Evolutionary conservation across 2,329 filamentous ascomycete genomes (phyloP).

Genomic region (Elsinoe fawcettii): DNA sequence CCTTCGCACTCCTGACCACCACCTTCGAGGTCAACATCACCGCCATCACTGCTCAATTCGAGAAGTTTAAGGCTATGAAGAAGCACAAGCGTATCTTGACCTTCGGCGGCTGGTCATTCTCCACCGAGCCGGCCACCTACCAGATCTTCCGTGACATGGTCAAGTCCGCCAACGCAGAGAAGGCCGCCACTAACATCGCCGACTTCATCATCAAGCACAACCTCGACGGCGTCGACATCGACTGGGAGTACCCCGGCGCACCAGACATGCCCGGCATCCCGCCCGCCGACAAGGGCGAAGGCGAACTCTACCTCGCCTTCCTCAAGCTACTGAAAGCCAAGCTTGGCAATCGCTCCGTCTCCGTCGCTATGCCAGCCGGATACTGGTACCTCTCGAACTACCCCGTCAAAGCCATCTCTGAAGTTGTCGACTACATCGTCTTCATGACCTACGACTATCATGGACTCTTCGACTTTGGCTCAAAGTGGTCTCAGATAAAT

Average conservation of each 20-base stretch:
- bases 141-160: constrained; percentile 34
- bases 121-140: constrained; percentile 32
- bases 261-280: constrained; percentile 25
- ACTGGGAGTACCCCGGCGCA: constrained; percentile 36
- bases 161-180: constrained; percentile 32
- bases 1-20: constrained; percentile 30
- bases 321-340: neutral
- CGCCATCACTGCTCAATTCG: constrained; percentile 24
- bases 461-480: constrained; percentile 33
- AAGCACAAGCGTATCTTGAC: constrained; percentile 34
- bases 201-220: constrained; percentile 64
- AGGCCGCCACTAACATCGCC: constrained; percentile 23
- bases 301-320: constrained; percentile 1
- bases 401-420: constrained; percentile 20
- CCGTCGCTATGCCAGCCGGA: constrained; percentile 24
- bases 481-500: constrained; percentile 23
- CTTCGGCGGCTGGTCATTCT: constrained; percentile 40
- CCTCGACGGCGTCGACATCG: constrained; percentile 45
- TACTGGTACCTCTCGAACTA: constrained; percentile 26
- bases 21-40: constrained; percentile 27
- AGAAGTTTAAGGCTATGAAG: constrained; percentile 26
- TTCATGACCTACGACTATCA: constrained; percentile 33
- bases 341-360: constrained; percentile 19
- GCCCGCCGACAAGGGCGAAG: neutral
- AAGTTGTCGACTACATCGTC: constrained; percentile 24